These are phyloP conservation scores for Neurospora sp. DNA, from an alignment of 2,329 filamentous ascomycete species.

Conservation along the genomic window DNA sequence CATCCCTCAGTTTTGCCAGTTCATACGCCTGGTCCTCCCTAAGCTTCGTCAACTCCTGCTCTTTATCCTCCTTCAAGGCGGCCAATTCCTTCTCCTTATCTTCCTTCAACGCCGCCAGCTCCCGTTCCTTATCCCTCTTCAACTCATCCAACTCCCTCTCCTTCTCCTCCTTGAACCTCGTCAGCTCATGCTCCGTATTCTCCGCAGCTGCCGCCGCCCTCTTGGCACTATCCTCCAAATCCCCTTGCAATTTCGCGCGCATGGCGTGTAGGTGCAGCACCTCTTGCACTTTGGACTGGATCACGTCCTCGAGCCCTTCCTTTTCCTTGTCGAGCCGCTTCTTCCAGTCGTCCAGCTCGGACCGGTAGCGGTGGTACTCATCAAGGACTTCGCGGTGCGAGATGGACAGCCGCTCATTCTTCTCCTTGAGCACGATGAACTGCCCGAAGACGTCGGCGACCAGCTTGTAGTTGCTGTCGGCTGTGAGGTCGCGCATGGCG, in stretches of 20 bases:
- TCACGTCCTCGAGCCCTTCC: constrained; percentile 16
- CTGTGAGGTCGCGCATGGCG: constrained; percentile 24
- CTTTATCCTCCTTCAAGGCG: constrained; percentile 3
- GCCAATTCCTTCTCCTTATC: constrained; percentile 8
- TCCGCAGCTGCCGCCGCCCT: background rate
- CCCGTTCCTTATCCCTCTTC: background rate
- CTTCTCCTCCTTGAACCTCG: constrained; percentile 12
- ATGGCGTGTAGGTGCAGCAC: constrained; percentile 16
- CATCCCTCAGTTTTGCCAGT: background rate
- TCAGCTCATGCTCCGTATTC: background rate
- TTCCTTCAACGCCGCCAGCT: background rate
- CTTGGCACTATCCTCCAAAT: constrained; percentile 14
- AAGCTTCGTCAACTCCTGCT: constrained; percentile 1
- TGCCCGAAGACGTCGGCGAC: constrained; percentile 25
- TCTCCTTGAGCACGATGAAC: constrained; percentile 22
- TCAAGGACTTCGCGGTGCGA: constrained; percentile 24
- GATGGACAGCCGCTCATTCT: constrained; percentile 22
- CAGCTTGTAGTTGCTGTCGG: constrained; percentile 26
- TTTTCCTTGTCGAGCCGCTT: constrained; percentile 18
- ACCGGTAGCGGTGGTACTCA: constrained; percentile 25
- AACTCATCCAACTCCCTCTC: constrained; percentile 8
- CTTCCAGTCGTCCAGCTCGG: constrained; percentile 22
- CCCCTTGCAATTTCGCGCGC: constrained; percentile 13
- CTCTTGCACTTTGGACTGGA: constrained; percentile 19
- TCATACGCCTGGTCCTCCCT: constrained; percentile 1